These are phyloP conservation scores for Entrophospora sp. DNA, from an alignment of 192 early-diverging fungal species.

Conservation along the genomic window DNA sequence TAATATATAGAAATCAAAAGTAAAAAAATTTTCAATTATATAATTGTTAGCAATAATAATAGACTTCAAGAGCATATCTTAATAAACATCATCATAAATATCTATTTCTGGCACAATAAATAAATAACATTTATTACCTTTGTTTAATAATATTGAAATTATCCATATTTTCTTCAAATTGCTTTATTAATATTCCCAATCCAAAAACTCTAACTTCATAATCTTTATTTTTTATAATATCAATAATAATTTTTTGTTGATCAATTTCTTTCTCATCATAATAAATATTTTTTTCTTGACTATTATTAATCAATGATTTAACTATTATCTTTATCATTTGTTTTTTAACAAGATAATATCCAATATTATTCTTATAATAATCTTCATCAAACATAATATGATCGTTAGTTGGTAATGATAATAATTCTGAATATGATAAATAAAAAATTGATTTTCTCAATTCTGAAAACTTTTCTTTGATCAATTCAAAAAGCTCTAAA, in stretches of 20 bases:
- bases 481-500: background rate
- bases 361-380: background rate
- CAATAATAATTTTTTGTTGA: background rate
- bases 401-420: too few species aligned
- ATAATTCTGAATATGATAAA: background rate
- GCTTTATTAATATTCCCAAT: background rate
- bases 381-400: background rate
- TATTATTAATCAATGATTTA: background rate
- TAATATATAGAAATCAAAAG: too few species aligned
- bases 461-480: conserved; percentile 3
- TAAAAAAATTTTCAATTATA: too few species aligned
- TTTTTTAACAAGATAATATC: background rate
- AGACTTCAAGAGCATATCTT: too few species aligned
- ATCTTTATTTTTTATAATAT: conserved; percentile 1
- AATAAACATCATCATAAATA: too few species aligned
- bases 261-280: background rate
- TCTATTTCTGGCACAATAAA: too few species aligned
- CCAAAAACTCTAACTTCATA: background rate
- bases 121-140: too few species aligned
- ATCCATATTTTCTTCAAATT: background rate
- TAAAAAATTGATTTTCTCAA: conserved; percentile 1
- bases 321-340: conserved; percentile 7
- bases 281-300: background rate
- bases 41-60: too few species aligned
- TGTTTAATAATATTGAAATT: background rate